Conservation (phyloP, 1,284 basidiomycete species). For the Heterobasidion annosum region DNA sequence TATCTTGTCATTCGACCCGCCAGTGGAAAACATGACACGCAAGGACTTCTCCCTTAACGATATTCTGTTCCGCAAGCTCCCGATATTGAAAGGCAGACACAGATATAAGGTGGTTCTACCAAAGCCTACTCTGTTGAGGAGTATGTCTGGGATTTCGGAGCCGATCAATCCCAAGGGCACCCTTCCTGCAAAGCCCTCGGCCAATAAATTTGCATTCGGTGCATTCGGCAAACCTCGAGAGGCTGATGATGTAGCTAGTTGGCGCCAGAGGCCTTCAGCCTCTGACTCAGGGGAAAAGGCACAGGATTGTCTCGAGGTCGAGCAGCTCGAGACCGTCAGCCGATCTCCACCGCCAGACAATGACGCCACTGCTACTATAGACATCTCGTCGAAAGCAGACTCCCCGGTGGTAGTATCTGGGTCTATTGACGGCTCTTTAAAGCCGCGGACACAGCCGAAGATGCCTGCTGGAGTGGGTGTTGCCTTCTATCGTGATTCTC, state of each 20-base stretch:
- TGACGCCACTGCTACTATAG: slow-evolving; percentile 8
- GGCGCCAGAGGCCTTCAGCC: slow-evolving; percentile 35
- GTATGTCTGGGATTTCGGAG: slow-evolving; percentile 1
- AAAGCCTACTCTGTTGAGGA: neutral
- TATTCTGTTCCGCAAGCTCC: slow-evolving; percentile 50
- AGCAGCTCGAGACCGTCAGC: slow-evolving; percentile 39
- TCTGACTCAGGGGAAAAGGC: slow-evolving; percentile 7
- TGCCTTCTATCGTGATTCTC: slow-evolving; percentile 59
- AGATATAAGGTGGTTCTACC: slow-evolving; percentile 53
- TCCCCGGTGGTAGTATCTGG: slow-evolving; percentile 18
- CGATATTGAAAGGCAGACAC: slow-evolving; percentile 30
- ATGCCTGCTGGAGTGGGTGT: slow-evolving; percentile 62
- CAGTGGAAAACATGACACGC: slow-evolving; percentile 55
- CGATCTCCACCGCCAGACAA: slow-evolving; percentile 51
- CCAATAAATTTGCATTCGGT: slow-evolving; percentile 17
- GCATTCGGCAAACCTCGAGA: slow-evolving; percentile 39
- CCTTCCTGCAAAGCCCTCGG: slow-evolving; percentile 26
- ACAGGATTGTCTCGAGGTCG: neutral
- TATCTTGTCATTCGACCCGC: slow-evolving; percentile 69
- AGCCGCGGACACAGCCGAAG: slow-evolving; percentile 36
- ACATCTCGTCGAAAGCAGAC: slow-evolving; percentile 15
- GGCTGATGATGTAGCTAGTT: slow-evolving; percentile 44
- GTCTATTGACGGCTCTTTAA: slow-evolving; percentile 10
- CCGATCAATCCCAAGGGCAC: slow-evolving; percentile 30
- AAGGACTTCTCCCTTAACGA: slow-evolving; percentile 64